Evolutionary conservation across 805 yeast species (phyloP).

Genomic region (Yamadazyma kitorensis): DNA sequence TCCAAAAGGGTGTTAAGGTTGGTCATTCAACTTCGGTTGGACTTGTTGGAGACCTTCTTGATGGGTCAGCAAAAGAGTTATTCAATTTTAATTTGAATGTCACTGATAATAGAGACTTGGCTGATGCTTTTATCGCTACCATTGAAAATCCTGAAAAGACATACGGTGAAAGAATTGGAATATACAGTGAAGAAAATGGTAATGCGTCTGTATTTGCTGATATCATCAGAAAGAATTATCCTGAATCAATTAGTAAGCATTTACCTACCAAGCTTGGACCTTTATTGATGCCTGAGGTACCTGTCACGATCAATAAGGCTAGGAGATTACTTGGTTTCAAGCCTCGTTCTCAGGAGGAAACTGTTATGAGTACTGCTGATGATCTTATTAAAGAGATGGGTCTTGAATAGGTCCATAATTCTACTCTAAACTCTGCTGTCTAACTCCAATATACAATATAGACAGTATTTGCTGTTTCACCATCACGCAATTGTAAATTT

Average conservation of each 20-base stretch:
- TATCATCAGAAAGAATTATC: slow-evolving; percentile 2
- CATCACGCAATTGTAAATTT: too few relatives aligned
- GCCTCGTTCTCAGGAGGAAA: not conserved
- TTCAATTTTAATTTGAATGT: not conserved
- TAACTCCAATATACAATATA: too few relatives aligned
- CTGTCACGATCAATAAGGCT: not conserved
- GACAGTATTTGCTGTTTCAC: too few relatives aligned
- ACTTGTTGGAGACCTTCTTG: not conserved
- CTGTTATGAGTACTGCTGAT: not conserved
- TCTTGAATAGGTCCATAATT: too few relatives aligned
- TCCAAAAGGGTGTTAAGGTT: slow-evolving; percentile 4
- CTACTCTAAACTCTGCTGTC: too few relatives aligned
- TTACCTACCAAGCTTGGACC: slow-evolving; percentile 4
- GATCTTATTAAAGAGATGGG: too few relatives aligned
- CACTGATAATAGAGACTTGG: slow-evolving; percentile 9
- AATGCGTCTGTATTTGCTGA: not conserved
- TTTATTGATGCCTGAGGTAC: not conserved
- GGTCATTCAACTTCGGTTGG: too few relatives aligned
- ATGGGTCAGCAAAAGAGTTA: not conserved
- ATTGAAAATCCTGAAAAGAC: slow-evolving; percentile 3
- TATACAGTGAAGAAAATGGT: not conserved
- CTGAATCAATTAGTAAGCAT: slow-evolving; percentile 3
- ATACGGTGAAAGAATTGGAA: slow-evolving; percentile 6
- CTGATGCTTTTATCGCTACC: slow-evolving; percentile 6
- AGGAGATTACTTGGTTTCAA: slow-evolving; percentile 2